Percentiles rank a stretch among this genome's conserved stretches.
phyloP scores from a whole-genome alignment of 768 basidiomycete species.

The Lactifluus rugatus region DNA sequence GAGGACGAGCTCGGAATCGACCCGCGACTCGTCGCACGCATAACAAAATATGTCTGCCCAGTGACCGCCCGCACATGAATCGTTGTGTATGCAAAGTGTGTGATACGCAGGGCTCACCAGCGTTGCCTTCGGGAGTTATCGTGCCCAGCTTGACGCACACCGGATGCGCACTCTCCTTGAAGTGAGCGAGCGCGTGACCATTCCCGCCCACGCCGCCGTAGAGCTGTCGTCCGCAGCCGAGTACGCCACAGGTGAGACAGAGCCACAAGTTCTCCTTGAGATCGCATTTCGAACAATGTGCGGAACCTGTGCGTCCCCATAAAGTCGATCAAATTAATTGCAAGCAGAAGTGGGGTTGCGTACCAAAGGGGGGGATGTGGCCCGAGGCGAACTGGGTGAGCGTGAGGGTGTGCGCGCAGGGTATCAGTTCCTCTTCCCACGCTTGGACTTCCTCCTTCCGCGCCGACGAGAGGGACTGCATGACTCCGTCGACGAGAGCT shows the following conservation, averaged over 20 bases:
- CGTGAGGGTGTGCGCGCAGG: constrained; percentile 74
- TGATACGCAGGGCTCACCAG: constrained; percentile 45
- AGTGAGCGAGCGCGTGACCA: constrained; percentile 82
- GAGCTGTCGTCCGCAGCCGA: constrained; percentile 84
- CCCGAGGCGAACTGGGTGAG: constrained; percentile 41
- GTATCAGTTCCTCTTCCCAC: constrained; percentile 89
- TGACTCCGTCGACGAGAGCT: constrained; percentile 52
- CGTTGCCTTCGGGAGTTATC: constrained; percentile 88
- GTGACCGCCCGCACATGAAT: no score
- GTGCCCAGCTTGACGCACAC: constrained; percentile 92
- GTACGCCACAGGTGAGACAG: constrained; percentile 81
- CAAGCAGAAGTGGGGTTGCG: neutral
- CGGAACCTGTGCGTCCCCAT: constrained; percentile 43
- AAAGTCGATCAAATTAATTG: neutral
- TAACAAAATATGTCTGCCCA: constrained; percentile 86
- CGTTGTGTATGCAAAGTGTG: no score
- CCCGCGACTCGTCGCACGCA: constrained; percentile 69
- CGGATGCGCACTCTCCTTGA: constrained; percentile 56
- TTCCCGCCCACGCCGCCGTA: constrained; percentile 78
- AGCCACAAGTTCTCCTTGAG: constrained; percentile 92
- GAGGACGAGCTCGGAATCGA: constrained; percentile 61
- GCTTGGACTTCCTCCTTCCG: constrained; percentile 92
- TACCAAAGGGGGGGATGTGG: constrained; percentile 46
- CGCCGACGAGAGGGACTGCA: constrained; percentile 78
- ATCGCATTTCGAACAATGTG: constrained; percentile 75